These are phyloP conservation scores for Teunomyces barrocoloradensis DNA, from an alignment of 805 yeast species.

Conservation along the genomic window DNA sequence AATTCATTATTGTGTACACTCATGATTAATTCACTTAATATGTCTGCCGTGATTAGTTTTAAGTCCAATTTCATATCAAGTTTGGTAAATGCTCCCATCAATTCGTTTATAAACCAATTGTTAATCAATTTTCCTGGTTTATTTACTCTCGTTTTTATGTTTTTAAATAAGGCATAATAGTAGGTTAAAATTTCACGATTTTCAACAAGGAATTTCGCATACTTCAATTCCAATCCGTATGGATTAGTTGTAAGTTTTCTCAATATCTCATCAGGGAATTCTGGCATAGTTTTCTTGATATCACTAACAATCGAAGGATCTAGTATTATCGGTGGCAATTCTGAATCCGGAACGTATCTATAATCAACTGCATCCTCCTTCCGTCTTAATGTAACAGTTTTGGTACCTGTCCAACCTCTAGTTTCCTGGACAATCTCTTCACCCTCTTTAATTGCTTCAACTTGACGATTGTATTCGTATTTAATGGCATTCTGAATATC, in stretches of 20 bases:
- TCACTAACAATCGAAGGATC: constrained; percentile 40
- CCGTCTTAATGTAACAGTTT: constrained; percentile 64
- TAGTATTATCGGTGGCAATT: constrained; percentile 61
- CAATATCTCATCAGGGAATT: constrained; percentile 60
- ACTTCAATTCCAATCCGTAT: constrained; percentile 60
- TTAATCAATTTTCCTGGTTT: constrained; percentile 44
- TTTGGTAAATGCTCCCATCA: constrained; percentile 66
- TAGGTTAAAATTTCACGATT: constrained; percentile 49
- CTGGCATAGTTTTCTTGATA: constrained; percentile 47
- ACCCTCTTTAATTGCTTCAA: constrained; percentile 40
- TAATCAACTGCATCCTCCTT: constrained; percentile 86
- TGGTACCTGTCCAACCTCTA: constrained; percentile 85
- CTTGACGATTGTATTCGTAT: constrained; percentile 73
- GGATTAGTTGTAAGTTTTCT: constrained; percentile 45
- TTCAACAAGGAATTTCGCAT: constrained; percentile 67
- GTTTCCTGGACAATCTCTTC: constrained; percentile 55
- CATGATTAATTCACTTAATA: constrained; percentile 54
- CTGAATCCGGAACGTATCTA: constrained; percentile 93
- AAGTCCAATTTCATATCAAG: constrained; percentile 37
- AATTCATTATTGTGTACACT: constrained; percentile 47
- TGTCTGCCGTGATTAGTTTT: constrained; percentile 30
- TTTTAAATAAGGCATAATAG: constrained; percentile 44
- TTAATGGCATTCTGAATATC: constrained; percentile 76
- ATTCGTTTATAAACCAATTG: constrained; percentile 82
- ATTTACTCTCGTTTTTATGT: constrained; percentile 15